Conservation (phyloP, 2,329 filamentous ascomycete species). For the Botrytis squamosa region DNA sequence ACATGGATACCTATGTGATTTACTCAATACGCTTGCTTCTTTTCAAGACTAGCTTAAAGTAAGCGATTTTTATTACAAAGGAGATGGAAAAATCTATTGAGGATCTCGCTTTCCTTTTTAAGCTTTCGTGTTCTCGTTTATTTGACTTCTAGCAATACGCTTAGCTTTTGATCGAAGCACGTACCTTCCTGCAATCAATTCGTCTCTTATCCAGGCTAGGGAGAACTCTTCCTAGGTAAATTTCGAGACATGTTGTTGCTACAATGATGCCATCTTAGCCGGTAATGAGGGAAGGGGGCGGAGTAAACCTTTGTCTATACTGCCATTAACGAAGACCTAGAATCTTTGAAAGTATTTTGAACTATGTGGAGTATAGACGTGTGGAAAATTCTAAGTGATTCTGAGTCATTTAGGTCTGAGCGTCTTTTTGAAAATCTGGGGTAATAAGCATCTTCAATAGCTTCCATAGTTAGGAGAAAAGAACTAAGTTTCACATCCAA, state of each 20-base stretch:
- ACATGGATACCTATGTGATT: no score
- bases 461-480: background rate
- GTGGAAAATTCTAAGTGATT: background rate
- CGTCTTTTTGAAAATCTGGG: background rate
- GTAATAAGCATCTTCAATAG: background rate
- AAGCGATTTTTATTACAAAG: background rate
- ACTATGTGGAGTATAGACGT: background rate
- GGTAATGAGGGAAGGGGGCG: background rate
- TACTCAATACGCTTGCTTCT: background rate
- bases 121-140: background rate
- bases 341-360: background rate
- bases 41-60: no score
- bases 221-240: background rate
- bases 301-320: background rate
- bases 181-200: background rate
- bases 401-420: background rate
- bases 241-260: background rate
- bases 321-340: background rate
- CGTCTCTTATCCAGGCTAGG: background rate
- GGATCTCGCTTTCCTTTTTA: background rate
- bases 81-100: background rate
- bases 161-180: background rate
- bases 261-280: no score
- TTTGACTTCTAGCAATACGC: background rate
- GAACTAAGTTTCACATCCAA: background rate